Evolutionary conservation across 345 rosid species (phyloP).

Genomic region (Conringia planisiliqua): DNA sequence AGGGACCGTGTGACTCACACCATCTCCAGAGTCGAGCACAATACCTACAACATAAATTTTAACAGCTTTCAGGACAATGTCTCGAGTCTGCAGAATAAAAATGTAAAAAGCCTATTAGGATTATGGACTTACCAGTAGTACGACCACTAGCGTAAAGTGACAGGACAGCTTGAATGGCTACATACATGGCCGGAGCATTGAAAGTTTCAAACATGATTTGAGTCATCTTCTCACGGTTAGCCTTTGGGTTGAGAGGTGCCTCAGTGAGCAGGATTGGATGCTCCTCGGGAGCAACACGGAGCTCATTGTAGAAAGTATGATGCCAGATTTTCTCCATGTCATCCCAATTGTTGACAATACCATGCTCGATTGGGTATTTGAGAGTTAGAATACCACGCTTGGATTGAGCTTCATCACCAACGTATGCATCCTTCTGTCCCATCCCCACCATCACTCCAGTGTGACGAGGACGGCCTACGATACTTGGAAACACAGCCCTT

Average conservation of each 20-base stretch:
- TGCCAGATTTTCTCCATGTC: constrained; percentile 96
- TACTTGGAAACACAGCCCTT: constrained; percentile 87
- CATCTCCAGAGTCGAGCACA: constrained; percentile 88
- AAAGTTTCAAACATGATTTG: constrained; percentile 91
- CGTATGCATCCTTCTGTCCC: constrained; percentile 87
- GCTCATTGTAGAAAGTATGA: constrained; percentile 88
- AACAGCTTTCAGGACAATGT: background rate
- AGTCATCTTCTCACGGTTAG: constrained; percentile 96
- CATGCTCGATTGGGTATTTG: constrained; percentile 83
- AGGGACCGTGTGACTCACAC: constrained; percentile 85
- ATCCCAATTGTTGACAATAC: constrained; percentile 93
- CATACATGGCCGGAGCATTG: constrained; percentile 85
- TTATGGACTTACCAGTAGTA: constrained; percentile 61
- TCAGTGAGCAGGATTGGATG: constrained; percentile 77
- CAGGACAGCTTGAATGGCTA: constrained; percentile 82
- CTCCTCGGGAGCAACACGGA: constrained; percentile 90
- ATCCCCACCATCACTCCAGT: constrained; percentile 82
- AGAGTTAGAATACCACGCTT: constrained; percentile 70
- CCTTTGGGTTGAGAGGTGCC: constrained; percentile 89
- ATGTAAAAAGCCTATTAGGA: background rate
- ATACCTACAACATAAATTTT: constrained; percentile 51
- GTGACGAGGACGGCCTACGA: constrained; percentile 85
- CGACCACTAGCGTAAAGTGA: constrained; percentile 95
- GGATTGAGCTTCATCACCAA: constrained; percentile 81
- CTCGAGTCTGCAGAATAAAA: background rate